Conservation (phyloP, 129 eudicot species). For the Escallonia herrerae region DNA sequence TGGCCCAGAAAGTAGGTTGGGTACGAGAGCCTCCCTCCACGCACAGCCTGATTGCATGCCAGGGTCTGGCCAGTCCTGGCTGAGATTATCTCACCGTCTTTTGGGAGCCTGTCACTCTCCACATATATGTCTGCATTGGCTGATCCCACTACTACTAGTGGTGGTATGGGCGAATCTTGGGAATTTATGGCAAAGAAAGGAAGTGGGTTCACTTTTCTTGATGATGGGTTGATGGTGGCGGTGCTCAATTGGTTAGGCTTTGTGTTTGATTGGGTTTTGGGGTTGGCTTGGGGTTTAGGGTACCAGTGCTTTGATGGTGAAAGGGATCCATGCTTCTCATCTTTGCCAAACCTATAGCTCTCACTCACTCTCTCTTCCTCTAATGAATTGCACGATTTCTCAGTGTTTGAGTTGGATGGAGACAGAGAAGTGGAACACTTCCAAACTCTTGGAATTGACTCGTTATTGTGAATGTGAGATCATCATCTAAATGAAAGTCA, state of each 20-base stretch:
- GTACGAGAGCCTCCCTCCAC: constrained; percentile 56
- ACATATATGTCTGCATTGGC: constrained; percentile 95
- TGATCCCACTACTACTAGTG: constrained; percentile 88
- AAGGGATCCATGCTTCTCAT: constrained; percentile 24
- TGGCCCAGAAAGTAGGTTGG: constrained; percentile 84
- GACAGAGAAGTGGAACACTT: no score
- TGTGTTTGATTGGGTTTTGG: no score
- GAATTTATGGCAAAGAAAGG: constrained; percentile 29
- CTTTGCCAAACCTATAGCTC: not conserved
- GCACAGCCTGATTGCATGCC: constrained; percentile 90
- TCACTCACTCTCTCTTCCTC: no score
- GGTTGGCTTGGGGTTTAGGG: constrained; percentile 13
- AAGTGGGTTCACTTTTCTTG: constrained; percentile 15
- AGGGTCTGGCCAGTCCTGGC: constrained; percentile 83
- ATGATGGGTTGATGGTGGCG: constrained; percentile 10
- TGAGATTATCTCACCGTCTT: constrained; percentile 64
- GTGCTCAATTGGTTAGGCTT: constrained; percentile 9
- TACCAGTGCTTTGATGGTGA: constrained; percentile 41
- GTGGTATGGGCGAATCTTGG: constrained; percentile 22
- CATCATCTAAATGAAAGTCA: no score
- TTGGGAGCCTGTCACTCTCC: constrained; percentile 70
- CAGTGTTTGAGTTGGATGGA: no score
- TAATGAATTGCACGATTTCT: no score
- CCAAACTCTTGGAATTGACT: no score
- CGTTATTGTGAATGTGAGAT: no score